Base-by-base conservation (phyloP, 2,329 filamentous ascomycete genomes). In the Phialophora expanda region DNA sequence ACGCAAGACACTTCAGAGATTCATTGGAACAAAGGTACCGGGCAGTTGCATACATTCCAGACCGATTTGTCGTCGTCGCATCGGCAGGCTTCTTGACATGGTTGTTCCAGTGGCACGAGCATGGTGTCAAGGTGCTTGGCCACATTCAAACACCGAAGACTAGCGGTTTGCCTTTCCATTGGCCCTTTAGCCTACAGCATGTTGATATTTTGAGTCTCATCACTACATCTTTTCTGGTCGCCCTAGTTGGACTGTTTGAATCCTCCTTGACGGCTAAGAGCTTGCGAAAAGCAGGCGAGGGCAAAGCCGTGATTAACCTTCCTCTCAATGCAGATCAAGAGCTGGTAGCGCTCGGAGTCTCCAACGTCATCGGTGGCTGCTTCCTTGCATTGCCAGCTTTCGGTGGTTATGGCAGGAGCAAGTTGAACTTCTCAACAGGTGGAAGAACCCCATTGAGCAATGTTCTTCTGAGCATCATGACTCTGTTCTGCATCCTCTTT, bases 191-290 rank as follows among this genome's bases (percentile, higher is more conserved):
- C 12, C 26, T 61, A 14, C 26, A 61, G 7, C 48, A 61, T 22
- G 38, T 61, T 20, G 24, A 44, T 28, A n/a, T 55, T 20, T 41
- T 48, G 22, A 61, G 22, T 61, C 59, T 61, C 48, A 30, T 61
- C 48, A 46, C 14, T 48, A 61, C 59, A 4, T 48, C 59, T 12
- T 61, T 53, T 28, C 46, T 61, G 48, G 53, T 61, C 12, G 46
- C 59, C 44, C 26, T 61, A 9, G 17, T 61, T 5, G 59, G 59
- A n/a, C 48, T 61, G n/a, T 61, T 61, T 48, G 59, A 61, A 34
- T 61, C 59, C 34, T 61, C 59, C 20, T 55, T 61, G 59, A 61
- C 59, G 24, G 59, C 59, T 6, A 61, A 41, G 20, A 61, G 59
- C 38, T 20, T 61, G 9, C 44, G 59, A 26, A 53, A 61, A 48